Conservation (phyloP, 2,329 filamentous ascomycete genomes). For the Geosmithia putterillii region DNA sequence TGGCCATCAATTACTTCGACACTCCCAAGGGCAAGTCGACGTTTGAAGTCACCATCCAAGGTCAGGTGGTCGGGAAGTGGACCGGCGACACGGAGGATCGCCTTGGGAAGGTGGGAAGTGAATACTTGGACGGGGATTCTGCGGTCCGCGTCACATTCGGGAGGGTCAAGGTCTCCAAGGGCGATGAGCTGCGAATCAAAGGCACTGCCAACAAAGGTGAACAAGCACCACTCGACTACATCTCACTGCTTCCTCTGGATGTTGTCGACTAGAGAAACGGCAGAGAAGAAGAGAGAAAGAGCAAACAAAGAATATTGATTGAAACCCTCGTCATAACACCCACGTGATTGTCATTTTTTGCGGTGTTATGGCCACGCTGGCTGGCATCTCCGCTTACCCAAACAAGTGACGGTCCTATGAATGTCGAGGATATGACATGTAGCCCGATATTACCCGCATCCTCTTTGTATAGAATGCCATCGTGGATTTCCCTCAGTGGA, state of each 20-base stretch:
- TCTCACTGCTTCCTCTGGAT: constrained; percentile 46
- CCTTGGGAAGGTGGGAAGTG: constrained; percentile 45
- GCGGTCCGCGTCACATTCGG: constrained; percentile 50
- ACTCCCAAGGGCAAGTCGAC: constrained; percentile 42
- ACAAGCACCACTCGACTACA: constrained; percentile 54
- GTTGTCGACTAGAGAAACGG: constrained; percentile 38
- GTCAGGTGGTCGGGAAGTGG: constrained; percentile 42
- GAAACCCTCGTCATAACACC: too few relatives aligned
- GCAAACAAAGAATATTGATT: too few relatives aligned
- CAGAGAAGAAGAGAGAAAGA: too few relatives aligned
- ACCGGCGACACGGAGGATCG: constrained; percentile 44
- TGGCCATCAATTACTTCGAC: constrained; percentile 58
- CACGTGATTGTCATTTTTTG: too few relatives aligned
- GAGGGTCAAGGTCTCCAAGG: constrained; percentile 32
- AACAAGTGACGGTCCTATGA: too few relatives aligned
- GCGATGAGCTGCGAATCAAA: constrained; percentile 40
- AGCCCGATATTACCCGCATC: too few relatives aligned
- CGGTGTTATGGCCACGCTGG: too few relatives aligned
- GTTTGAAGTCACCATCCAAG: constrained; percentile 43
- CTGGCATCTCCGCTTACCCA: too few relatives aligned
- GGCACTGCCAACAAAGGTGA: constrained; percentile 48
- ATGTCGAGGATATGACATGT: too few relatives aligned
- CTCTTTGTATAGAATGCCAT: too few relatives aligned
- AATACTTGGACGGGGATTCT: constrained; percentile 52
- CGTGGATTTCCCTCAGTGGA: too few relatives aligned